phyloP scores from a whole-genome alignment of 108 stramenopile genomes.

The Pseudonitzschia delicatissima region DNA sequence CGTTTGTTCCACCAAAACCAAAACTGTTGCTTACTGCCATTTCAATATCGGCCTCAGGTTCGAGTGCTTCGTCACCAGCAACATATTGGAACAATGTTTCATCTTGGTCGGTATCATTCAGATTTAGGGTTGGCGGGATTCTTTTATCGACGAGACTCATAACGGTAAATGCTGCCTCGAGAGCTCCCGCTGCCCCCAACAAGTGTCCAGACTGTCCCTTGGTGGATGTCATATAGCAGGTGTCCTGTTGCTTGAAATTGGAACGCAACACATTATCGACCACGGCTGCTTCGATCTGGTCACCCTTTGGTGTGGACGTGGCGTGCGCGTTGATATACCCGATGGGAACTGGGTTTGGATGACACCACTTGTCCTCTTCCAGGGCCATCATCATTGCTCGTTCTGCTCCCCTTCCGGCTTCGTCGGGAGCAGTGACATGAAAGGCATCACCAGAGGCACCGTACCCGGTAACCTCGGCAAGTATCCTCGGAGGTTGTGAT shows the following conservation, averaged over 20 bases:
- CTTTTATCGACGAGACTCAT: slow-evolving; percentile 56
- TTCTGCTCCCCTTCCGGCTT: slow-evolving; percentile 78
- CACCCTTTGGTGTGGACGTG: slow-evolving; percentile 95
- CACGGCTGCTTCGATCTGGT: slow-evolving; percentile 84
- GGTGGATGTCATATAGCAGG: slow-evolving; percentile 74
- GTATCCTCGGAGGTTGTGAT: slow-evolving; percentile 18
- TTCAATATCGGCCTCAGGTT: slow-evolving; percentile 22
- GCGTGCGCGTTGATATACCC: slow-evolving; percentile 96
- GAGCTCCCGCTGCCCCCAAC: slow-evolving; percentile 95
- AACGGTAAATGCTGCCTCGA: slow-evolving; percentile 90
- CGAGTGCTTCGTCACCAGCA: not conserved
- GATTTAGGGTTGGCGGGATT: slow-evolving; percentile 86
- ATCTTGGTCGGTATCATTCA: slow-evolving; percentile 38
- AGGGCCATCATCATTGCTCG: slow-evolving; percentile 85
- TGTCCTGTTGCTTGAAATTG: not conserved
- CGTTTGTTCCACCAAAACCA: slow-evolving; percentile 99
- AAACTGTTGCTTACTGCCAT: slow-evolving; percentile 89
- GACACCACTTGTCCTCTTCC: slow-evolving; percentile 11
- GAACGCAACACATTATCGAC: slow-evolving; percentile 54
- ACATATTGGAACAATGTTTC: slow-evolving; percentile 39
- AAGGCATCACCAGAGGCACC: slow-evolving; percentile 83
- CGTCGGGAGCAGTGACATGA: slow-evolving; percentile 88
- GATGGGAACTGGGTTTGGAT: slow-evolving; percentile 26
- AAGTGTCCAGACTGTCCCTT: slow-evolving; percentile 96
- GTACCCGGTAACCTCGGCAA: slow-evolving; percentile 67